phyloP scores from a whole-genome alignment of 2,329 filamentous ascomycete species.

The Trichoderma breve region DNA sequence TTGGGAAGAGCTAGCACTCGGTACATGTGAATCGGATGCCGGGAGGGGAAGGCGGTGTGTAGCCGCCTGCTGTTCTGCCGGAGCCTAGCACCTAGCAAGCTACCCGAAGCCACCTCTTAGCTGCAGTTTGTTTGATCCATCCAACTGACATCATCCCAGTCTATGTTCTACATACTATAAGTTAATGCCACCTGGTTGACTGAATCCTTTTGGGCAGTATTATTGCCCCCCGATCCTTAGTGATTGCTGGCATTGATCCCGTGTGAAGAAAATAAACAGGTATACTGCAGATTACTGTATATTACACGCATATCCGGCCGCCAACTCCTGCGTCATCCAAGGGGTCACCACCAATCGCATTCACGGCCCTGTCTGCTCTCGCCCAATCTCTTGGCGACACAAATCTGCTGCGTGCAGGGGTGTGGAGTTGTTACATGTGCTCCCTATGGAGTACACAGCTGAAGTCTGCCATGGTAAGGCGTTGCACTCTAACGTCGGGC shows the following conservation, averaged over 20 bases:
- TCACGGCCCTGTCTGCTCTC: background rate
- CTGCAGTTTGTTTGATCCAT: background rate
- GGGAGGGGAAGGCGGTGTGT: conserved; percentile 16
- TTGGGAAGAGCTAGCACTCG: background rate
- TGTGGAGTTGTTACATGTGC: background rate
- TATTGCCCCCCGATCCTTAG: background rate
- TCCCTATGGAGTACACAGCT: background rate
- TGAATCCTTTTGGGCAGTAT: background rate
- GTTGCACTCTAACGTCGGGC: background rate
- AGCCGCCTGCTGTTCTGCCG: background rate
- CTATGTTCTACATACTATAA: too few relatives aligned
- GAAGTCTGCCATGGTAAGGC: background rate
- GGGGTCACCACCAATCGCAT: background rate
- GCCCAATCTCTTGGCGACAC: background rate
- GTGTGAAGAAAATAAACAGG: background rate
- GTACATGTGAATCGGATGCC: background rate
- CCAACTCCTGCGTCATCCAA: background rate
- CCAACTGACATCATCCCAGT: too few relatives aligned
- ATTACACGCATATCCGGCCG: background rate
- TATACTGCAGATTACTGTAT: background rate
- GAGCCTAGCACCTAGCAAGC: background rate
- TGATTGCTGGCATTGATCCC: background rate
- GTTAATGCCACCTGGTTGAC: background rate
- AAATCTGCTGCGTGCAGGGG: background rate
- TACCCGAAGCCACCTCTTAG: background rate